A percentile compares a stretch with the other conserved stretches of the same genome.
Evolutionary conservation across 2,329 filamentous ascomycete species (phyloP).

Genomic region (Fusarium avenaceum): DNA sequence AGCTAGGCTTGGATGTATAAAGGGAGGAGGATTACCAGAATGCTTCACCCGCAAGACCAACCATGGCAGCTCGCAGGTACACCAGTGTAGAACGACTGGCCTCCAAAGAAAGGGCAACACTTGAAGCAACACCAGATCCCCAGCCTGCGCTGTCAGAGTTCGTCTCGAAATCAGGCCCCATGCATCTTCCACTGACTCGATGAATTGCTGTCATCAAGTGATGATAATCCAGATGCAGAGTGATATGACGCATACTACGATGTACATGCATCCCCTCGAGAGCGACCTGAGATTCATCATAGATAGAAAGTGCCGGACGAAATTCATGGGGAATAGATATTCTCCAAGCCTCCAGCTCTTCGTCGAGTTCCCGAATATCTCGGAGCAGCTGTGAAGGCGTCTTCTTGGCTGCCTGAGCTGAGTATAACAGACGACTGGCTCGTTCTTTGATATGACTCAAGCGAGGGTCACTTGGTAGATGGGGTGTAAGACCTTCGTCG

Average conservation of each 20-base stretch:
- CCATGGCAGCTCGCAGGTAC: slow-evolving; percentile 60
- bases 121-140: slow-evolving; percentile 63
- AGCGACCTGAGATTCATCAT: slow-evolving; percentile 44
- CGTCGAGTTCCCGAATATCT: slow-evolving; percentile 68
- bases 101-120: slow-evolving; percentile 66
- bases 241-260: slow-evolving; percentile 62
- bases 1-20: not conserved
- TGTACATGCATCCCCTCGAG: slow-evolving; percentile 46
- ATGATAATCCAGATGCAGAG: slow-evolving; percentile 68
- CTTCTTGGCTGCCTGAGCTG: slow-evolving; percentile 61
- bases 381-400: slow-evolving; percentile 67
- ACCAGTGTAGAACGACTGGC: slow-evolving; percentile 68
- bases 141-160: slow-evolving; percentile 49
- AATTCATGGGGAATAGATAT: slow-evolving; percentile 60
- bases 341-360: slow-evolving; percentile 69
- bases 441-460: slow-evolving; percentile 67
- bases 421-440: slow-evolving; percentile 63
- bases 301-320: slow-evolving; percentile 63
- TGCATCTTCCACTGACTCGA: slow-evolving; percentile 65
- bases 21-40: slow-evolving; percentile 59
- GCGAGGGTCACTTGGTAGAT: slow-evolving; percentile 62
- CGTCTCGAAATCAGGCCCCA: not conserved
- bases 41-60: slow-evolving; percentile 59
- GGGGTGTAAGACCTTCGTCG: slow-evolving; percentile 45
- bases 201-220: slow-evolving; percentile 69